Evolutionary conservation across 768 basidiomycete species (phyloP).

Genomic region (Tricholoma saponaceum): DNA sequence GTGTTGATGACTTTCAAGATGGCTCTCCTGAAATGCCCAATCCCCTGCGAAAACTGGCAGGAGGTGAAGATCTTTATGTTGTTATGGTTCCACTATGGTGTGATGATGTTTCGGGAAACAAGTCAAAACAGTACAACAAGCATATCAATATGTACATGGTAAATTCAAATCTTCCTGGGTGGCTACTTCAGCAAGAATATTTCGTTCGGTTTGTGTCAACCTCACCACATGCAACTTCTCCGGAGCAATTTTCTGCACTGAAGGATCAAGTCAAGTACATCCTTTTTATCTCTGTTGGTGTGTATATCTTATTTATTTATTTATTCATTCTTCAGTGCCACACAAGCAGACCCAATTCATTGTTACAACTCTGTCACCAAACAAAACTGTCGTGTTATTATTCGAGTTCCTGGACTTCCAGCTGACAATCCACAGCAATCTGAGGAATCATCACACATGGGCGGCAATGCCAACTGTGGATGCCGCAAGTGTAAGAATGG

Average conservation of each 20-base stretch:
- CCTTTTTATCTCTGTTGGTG: neutral
- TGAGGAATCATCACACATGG: constrained; percentile 30
- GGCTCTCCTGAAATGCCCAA: too few species aligned
- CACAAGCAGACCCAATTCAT: too few species aligned
- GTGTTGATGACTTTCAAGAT: too few species aligned
- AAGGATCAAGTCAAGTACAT: constrained; percentile 16
- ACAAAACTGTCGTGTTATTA: too few species aligned
- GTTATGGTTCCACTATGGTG: neutral
- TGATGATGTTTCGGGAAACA: constrained; percentile 18
- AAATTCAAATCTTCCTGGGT: constrained; percentile 22
- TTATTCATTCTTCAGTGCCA: too few species aligned
- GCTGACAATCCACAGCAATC: constrained; percentile 33
- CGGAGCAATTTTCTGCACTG: constrained; percentile 27
- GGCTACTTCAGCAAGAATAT: constrained; percentile 28
- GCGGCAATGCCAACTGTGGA: constrained; percentile 26
- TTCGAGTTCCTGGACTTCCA: constrained; percentile 10
- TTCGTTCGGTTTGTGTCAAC: constrained; percentile 11
- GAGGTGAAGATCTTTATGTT: neutral
- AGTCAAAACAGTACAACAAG: constrained; percentile 29
- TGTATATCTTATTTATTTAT: neutral
- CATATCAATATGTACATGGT: constrained; percentile 28
- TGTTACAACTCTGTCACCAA: too few species aligned
- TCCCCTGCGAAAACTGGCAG: neutral
- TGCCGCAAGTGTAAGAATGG: constrained; percentile 32
- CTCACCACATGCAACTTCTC: constrained; percentile 20